These are phyloP conservation scores for Apiospora malaysiana DNA, from an alignment of 2,329 filamentous ascomycete species.

Conservation along the genomic window DNA sequence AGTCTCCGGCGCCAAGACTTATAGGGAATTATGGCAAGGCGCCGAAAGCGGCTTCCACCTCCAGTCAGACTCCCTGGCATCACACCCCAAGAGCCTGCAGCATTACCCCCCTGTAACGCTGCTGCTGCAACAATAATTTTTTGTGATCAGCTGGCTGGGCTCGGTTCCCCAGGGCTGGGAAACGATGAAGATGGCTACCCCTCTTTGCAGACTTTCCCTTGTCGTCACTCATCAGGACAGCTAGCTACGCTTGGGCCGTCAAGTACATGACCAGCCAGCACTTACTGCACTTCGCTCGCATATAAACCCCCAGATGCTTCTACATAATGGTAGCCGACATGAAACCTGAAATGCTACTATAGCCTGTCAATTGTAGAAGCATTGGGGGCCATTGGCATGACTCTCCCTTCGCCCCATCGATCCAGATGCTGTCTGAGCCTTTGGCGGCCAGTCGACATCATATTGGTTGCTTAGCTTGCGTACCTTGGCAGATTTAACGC, in stretches of 20 bases:
- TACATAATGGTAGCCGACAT: not conserved
- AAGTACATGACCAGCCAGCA: not conserved
- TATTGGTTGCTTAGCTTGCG: not conserved
- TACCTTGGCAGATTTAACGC: not conserved
- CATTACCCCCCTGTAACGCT: constrained; percentile 6
- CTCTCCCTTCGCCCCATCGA: not conserved
- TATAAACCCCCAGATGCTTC: not conserved
- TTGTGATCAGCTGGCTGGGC: constrained; percentile 2
- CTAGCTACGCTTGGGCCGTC: not conserved
- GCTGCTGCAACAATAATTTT: not conserved
- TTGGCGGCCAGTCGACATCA: not conserved
- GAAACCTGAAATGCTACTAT: not conserved
- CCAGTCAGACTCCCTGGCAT: constrained; percentile 7
- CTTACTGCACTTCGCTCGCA: not conserved
- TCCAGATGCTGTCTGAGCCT: not conserved
- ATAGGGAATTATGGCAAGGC: not conserved
- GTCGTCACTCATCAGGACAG: not conserved
- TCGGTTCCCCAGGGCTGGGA: constrained; percentile 4
- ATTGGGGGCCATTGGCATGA: not conserved
- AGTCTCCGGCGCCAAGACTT: constrained; percentile 9
- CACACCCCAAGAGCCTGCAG: constrained; percentile 8
- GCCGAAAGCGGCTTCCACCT: constrained; percentile 16
- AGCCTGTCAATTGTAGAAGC: not conserved
- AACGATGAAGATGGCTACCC: not conserved
- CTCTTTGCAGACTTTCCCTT: constrained; percentile 13